Evolutionary conservation across 306 rosid genomes (phyloP), one percentile per base, ranked within the genome.

Genomic region (Malus orientalis): DNA sequence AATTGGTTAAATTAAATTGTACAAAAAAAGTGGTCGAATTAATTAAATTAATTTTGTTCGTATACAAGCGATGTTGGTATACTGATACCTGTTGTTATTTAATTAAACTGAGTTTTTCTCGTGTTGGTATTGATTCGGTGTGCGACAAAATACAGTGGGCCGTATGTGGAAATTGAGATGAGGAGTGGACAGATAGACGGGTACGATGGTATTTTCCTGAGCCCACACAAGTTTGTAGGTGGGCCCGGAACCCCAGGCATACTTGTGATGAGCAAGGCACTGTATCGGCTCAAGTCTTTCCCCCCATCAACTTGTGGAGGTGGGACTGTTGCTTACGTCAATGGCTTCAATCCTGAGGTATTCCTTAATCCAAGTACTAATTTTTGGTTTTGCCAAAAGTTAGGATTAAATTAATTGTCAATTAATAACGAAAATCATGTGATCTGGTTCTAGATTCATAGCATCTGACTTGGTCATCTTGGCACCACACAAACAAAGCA

Each of bases 231-330:
- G 85, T 91, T 90, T 83, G 30, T 90, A 0, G 97, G 98, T 2
- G 97, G 97, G 4, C 98, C 96, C 10, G 96, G 85, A 68, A 82
- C 93, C 18, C 95, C 98, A 1, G 97, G 98, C 20, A 63, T 91
- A 1, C 87, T 94, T 11, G 51, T 94, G 6, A 86, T 89, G 89
- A 90, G 53, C 84, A 86, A 85, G 40, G 79, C 77, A 16, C 85
- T 94, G 2, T 91, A 94, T 76, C 47, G 3, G 42, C 77, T 91
- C 4, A 40, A 66, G 77, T 82, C 89, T 76, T 85, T 83, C 12
- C 87, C 97, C 0, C 98, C 98, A 3, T 91, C 98, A 0, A 91
- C 92, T 30, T 94, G 97, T 85, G 97, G 96, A 55, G 96, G 98
- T 74, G 97, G 96, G 32, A 90, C 91, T 4, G 95, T 94, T 42